phyloP scores from a whole-genome alignment of 2,329 filamentous ascomycete species.

The Fusarium foetens region DNA sequence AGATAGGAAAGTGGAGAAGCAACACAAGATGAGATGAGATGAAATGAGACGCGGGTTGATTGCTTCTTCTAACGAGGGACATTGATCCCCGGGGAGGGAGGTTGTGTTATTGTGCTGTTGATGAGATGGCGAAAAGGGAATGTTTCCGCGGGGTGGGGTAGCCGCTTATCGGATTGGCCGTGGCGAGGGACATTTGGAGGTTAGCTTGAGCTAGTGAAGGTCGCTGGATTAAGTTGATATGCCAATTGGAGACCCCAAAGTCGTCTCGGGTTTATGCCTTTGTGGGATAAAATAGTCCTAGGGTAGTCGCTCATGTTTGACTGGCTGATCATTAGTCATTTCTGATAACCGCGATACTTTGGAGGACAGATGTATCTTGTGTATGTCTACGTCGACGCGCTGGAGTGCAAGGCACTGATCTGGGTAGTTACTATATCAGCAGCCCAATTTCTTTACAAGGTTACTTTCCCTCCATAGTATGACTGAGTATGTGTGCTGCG shows the following conservation, averaged over 20 bases:
- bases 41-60: neutral
- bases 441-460: neutral
- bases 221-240: neutral
- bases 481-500: accelerated
- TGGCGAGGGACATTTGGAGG: neutral
- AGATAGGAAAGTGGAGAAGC: conserved; percentile 35
- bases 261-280: neutral
- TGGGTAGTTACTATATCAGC: neutral
- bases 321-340: no score
- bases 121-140: conserved; percentile 20
- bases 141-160: conserved; percentile 33
- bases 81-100: conserved; percentile 6
- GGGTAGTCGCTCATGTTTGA: neutral
- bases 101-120: conserved; percentile 23
- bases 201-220: neutral
- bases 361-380: neutral
- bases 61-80: conserved; percentile 3
- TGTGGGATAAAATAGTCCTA: neutral
- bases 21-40: neutral
- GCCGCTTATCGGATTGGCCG: neutral
- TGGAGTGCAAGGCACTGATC: neutral
- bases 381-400: neutral
- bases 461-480: no score
- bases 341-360: neutral
- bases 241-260: neutral